Evolutionary conservation across 257 asterid genomes (phyloP).

Genomic region (Solanum sejunctum): DNA sequence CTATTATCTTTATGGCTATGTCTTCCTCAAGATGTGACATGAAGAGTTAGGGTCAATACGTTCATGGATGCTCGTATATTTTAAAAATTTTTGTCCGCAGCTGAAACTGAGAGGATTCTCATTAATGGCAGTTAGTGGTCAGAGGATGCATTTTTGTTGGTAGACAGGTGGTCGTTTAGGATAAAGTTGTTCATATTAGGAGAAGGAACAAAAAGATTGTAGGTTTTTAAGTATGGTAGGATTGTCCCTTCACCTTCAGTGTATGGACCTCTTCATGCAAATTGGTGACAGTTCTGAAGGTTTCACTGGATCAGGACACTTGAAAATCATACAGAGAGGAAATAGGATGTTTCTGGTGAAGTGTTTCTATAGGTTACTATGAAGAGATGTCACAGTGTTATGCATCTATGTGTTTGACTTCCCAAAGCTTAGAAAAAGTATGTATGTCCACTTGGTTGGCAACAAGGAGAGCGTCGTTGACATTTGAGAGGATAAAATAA

Average conservation of each 20-base stretch:
- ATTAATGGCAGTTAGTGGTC: background rate
- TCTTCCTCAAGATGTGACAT: background rate
- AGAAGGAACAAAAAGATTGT: background rate
- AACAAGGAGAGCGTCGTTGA: background rate
- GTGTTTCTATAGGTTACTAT: background rate
- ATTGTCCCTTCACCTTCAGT: background rate
- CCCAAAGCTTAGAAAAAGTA: background rate
- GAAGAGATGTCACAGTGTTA: background rate
- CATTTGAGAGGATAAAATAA: background rate
- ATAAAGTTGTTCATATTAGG: background rate
- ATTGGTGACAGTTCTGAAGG: background rate
- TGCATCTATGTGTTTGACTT: background rate
- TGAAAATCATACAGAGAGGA: background rate
- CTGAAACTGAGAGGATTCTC: background rate
- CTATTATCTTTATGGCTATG: background rate
- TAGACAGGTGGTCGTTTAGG: background rate
- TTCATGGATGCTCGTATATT: background rate
- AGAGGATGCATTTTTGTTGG: background rate
- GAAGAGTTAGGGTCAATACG: background rate
- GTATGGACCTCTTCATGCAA: background rate
- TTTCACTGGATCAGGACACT: background rate
- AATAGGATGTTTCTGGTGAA: background rate
- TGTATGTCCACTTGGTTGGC: background rate
- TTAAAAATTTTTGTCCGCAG: background rate
- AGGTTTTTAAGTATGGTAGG: background rate